Evolutionary conservation across 495 filamentous ascomycete genomes (phyloP), one percentile per base, ranked within the genome.

Genomic region (Tuber indicum): DNA sequence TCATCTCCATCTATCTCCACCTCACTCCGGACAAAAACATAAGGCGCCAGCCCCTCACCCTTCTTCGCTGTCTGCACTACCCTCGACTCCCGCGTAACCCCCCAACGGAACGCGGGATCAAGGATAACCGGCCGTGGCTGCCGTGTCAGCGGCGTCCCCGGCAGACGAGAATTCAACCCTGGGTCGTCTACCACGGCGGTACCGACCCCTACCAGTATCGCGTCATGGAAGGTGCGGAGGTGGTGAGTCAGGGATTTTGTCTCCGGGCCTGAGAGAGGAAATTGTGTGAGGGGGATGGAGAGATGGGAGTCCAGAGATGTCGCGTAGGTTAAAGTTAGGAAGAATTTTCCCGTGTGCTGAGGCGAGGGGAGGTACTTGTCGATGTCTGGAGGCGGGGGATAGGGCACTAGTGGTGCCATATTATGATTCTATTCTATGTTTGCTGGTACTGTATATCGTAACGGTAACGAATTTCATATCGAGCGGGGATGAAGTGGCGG

Each of bases 201-300:
- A 7, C 92, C 91, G 12, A 92, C 91, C 16, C 94, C 94, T 39
- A 98, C 86, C 17, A 95, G 86, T 74, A 98, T 96, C 21, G 92
- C 93, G 77, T 93, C 90, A 84, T 98, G 94, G 19, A 87, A 88
- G 9, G 90, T 89, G 75, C 94, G 92, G 26, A 98, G 88, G 84
- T 91, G 93, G 84, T 98, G 94, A 1, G 94, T 97, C 91, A 98
- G 93, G 73, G 91, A 87, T 84, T 97, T 97, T 21, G 93, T 91
- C 79, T 90, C 87, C 1, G 90, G 89, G 42, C 94, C 93, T 10
- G 94, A 97, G 8, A 97, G 88, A 0, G 88, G 85, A 2, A 94
- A 97, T 78, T 91, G 92, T 76, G 88, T 87, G 23, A 93, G 93
- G 0, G 92, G 92, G 21, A 95, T 87, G 16, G 93, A 89, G 74